Conservation (phyloP, 352 stramenopile genomes). For the Thalassiosira exigua region DNA sequence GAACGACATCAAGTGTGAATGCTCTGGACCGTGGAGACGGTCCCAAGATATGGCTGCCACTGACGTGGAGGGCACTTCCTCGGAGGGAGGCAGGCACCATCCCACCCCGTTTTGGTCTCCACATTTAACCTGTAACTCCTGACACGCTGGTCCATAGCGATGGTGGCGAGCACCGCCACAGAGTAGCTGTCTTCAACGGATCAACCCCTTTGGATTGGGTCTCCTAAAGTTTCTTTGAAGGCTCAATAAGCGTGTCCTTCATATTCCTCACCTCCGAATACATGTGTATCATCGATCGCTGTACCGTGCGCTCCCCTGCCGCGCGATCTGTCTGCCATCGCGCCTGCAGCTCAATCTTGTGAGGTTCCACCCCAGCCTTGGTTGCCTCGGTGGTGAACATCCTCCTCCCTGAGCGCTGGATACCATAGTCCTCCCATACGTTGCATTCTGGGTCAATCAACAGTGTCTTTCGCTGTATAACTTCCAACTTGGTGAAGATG, state of each 20-base stretch:
- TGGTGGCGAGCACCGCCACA: no score
- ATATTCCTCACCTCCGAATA: constrained; percentile 25
- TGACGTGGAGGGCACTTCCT: no score
- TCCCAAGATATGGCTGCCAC: no score
- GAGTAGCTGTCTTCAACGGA: no score
- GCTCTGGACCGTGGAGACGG: no score
- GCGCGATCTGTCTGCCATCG: neutral
- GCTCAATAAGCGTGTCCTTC: neutral
- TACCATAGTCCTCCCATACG: constrained; percentile 24
- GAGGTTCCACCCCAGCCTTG: neutral
- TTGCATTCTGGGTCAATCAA: constrained; percentile 13
- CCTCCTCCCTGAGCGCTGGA: constrained; percentile 8
- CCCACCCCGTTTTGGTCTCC: no score
- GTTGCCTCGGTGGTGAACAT: constrained; percentile 8
- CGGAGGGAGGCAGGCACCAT: no score
- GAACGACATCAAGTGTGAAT: no score
- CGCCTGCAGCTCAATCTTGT: neutral
- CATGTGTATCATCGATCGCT: constrained; percentile 11
- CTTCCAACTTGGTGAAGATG: constrained; percentile 20
- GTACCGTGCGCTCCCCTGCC: neutral
- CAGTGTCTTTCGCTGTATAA: constrained; percentile 5
- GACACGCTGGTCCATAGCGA: no score
- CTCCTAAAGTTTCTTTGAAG: no score
- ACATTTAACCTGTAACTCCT: no score
- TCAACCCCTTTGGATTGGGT: no score